Evolutionary conservation across 371 early-diverging fungal species (phyloP), one percentile per base, ranked within the genome.

Genomic region (Lichtheimia hyalospora): DNA sequence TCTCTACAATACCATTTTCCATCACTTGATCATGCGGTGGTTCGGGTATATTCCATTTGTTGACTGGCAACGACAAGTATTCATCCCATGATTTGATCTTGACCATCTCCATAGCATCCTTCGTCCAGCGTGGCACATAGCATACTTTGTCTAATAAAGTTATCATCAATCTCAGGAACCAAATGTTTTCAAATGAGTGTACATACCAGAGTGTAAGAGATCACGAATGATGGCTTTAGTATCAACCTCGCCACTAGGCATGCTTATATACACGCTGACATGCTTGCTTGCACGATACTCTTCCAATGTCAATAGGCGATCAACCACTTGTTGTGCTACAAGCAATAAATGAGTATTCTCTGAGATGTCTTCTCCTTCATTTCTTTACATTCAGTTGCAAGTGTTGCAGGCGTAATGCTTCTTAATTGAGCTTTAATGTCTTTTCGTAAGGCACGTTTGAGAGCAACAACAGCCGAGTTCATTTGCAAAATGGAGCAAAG

Each of bases 11-110:
- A 87, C 87, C 88, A 56, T 82, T 82, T 60, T 84, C 84, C 59
- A 83, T 68, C 3, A 43, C 43, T 54, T 84, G 69, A 55, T 84
- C 79, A 18, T 69, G 61, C 3, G 62, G 69, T 18, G 90, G 89
- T 44, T 90, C 90, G 10, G 85, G 86, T 53, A 89, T 89, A 59
- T 81, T 77, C 88, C 87, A 90, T 44, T 66, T 77, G 60, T 90
- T 90, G 21, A 75, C 57, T 23, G 89, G 88, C 41, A 90, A 68
- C 5, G 82, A 67, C 15, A 75, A 51, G 63, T 77, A 88, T 52
- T 88, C 89, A 2, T 88, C 76, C 66, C 77, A 71, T 10, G 84
- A 84, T 12, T 59, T 65, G 3, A 90, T 70, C 54, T 73, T 76
- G 18, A 90, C 87, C 90, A 90, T 90, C 16, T 88, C 87, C 90